Evolutionary conservation across 768 basidiomycete genomes (phyloP).

Genomic region (Hemileccinum rubropunctum): DNA sequence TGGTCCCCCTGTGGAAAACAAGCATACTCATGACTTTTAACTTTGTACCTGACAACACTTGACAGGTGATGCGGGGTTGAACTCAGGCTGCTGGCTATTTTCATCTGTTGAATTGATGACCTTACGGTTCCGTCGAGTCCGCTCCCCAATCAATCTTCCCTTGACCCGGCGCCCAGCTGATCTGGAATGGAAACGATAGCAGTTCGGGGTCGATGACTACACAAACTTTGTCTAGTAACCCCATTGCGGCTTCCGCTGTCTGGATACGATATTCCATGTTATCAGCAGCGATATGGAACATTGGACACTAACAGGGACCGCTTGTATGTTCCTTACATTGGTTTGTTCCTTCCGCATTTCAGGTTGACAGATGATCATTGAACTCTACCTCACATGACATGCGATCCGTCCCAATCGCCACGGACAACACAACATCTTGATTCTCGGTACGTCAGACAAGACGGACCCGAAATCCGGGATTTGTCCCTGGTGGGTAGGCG

Average conservation of each 20-base stretch:
- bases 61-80: not conserved
- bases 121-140: no score
- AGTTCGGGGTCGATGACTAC: not conserved
- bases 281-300: no score
- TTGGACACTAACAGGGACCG: no score
- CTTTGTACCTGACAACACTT: conserved; percentile 5
- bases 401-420: not conserved
- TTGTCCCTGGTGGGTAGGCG: no score
- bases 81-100: conserved; percentile 5
- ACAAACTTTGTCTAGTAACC: not conserved
- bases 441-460: not conserved
- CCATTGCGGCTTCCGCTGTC: not conserved
- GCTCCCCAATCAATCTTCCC: not conserved
- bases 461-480: conserved; percentile 2
- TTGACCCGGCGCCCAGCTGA: no score
- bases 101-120: not conserved
- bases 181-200: no score
- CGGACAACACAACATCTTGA: conserved; percentile 2
- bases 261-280: no score
- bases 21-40: not conserved
- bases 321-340: not conserved
- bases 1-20: not conserved
- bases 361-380: not conserved
- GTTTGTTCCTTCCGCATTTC: not conserved
- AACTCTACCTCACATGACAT: not conserved